Base-by-base conservation (phyloP, 1,284 basidiomycete species). In the Boletellus sp. region DNA sequence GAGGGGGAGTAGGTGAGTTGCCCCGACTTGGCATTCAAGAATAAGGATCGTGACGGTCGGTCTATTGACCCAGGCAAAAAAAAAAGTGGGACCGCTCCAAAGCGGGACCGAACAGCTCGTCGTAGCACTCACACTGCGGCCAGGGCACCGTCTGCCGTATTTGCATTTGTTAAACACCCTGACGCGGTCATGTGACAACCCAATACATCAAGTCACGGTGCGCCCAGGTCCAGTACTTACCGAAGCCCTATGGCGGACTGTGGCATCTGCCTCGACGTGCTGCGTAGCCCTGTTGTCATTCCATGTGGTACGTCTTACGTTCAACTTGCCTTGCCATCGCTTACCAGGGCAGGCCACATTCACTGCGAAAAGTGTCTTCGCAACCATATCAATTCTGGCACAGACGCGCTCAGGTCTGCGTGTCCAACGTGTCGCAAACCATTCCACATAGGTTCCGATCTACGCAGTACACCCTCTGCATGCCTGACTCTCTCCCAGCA, bases 351-450 rank as follows among this genome's bases (percentile, higher is more conserved):
- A 84, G 81, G 83, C 19, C 82, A 85, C 49, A 60, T 85, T 14
- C 78, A 79, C 56, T 85, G 82, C 63, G 73, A 74, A 43, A 63
- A 66, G 16, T 85, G 84, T 50, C 68, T 85, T 8, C 66, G 68
- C 2, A 55, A 62, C 21, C 69, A 79, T 52, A 73, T 81, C 33
- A 64, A 64, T n/a, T 61, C 71, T 5, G 68, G 69, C 14, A 59
- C 70, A 36, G 66, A 74, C 46, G 71, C 60, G 25, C 64, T 66
- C 50, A 61, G 62, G 46, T 67, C 74, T 54, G 53, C 69, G 14
- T 85, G 82, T 54, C 83, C 84, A 2, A 74, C 76, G 2, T 86
- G 82, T 60, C 74, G 82, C 19, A 61, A 70, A 3, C 33, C 61
- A 14, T 86, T 85, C 52, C 67, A 70, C 47, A 74, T 76, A 47